phyloP scores from a whole-genome alignment of 805 yeast species.

The Teunomyces pallodes region DNA sequence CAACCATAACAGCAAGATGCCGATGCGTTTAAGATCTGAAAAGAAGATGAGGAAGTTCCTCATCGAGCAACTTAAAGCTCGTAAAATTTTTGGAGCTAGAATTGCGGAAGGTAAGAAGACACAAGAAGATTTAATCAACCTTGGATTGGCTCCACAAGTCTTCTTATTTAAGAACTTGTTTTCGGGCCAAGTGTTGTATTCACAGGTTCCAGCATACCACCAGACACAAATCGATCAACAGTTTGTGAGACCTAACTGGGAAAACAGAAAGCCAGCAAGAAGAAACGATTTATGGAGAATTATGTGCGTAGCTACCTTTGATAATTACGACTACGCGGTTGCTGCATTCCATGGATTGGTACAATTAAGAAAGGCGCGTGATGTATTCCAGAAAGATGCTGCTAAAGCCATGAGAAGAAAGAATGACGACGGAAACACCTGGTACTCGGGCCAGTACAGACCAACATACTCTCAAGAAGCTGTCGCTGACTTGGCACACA shows the following conservation, averaged over 20 bases:
- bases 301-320: constrained; percentile 77
- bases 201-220: constrained; percentile 73
- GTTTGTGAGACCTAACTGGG: constrained; percentile 85
- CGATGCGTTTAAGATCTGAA: constrained; percentile 41
- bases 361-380: constrained; percentile 71
- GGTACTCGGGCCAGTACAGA: constrained; percentile 86
- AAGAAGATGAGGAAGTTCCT: constrained; percentile 48
- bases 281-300: constrained; percentile 90
- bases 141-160: constrained; percentile 79
- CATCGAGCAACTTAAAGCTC: constrained; percentile 43
- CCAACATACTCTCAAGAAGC: constrained; percentile 92
- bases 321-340: constrained; percentile 59
- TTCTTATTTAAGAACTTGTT: constrained; percentile 81
- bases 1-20: constrained; percentile 21
- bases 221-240: constrained; percentile 63
- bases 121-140: constrained; percentile 31
- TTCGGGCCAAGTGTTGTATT: constrained; percentile 84
- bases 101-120: constrained; percentile 39
- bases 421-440: constrained; percentile 72
- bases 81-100: constrained; percentile 42
- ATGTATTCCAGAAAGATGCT: constrained; percentile 53
- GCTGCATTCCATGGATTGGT: constrained; percentile 74
- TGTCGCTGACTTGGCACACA: constrained; percentile 74
- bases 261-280: constrained; percentile 73
- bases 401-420: constrained; percentile 70